A percentile compares a stretch with the other conserved stretches of the same genome.
phyloP scores from a whole-genome alignment of 2,329 filamentous ascomycete species.

The Calonectria leucothoes region DNA sequence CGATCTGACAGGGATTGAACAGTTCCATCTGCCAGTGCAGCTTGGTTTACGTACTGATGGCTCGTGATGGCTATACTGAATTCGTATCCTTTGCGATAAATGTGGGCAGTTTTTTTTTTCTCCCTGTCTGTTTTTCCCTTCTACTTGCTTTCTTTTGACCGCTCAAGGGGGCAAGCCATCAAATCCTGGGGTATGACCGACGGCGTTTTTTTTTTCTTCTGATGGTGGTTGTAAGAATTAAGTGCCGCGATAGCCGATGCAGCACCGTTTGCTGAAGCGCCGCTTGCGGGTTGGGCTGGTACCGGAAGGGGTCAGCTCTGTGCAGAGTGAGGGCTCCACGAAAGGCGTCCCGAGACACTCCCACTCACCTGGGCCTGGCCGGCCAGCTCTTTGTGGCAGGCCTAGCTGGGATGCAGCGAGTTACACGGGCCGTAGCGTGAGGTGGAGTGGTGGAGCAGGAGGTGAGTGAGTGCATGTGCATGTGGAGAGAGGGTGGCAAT shows the following conservation, averaged over 20 bases:
- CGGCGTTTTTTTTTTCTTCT: background rate
- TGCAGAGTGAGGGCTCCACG: background rate
- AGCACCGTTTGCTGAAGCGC: slow-evolving; percentile 17
- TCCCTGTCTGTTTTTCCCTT: background rate
- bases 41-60: background rate
- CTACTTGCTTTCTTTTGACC: background rate
- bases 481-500: slow-evolving; percentile 4
- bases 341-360: background rate
- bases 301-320: background rate
- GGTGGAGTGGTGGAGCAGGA: background rate
- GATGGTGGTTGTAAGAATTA: background rate
- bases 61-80: background rate
- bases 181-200: background rate
- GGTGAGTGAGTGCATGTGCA: slow-evolving; percentile 4
- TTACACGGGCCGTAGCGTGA: slow-evolving; percentile 13
- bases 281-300: background rate
- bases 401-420: background rate
- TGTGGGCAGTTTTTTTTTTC: background rate
- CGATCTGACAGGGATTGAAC: background rate
- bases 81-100: slow-evolving; percentile 12
- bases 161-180: background rate
- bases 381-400: background rate
- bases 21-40: background rate
- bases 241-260: slow-evolving; percentile 24
- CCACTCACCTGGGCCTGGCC: background rate